These are phyloP conservation scores for Penstemon davidsonii DNA, from an alignment of 257 asterid genomes.

Conservation along the genomic window DNA sequence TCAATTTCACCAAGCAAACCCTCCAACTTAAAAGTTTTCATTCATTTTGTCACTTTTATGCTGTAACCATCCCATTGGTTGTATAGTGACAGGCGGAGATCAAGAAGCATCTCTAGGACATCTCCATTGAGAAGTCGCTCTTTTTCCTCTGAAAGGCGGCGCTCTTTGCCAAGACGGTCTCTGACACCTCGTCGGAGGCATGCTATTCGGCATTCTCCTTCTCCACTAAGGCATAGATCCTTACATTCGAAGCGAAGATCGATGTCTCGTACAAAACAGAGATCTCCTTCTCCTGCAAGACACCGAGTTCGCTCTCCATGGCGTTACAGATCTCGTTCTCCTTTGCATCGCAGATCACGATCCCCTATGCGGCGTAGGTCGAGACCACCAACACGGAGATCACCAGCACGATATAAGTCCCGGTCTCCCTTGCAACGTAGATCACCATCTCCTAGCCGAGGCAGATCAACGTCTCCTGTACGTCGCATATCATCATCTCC, in stretches of 20 bases:
- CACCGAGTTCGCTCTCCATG: background rate
- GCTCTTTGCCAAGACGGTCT: slow-evolving; percentile 54
- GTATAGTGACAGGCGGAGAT: slow-evolving; percentile 54
- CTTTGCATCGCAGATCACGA: slow-evolving; percentile 42
- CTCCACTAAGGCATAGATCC: slow-evolving; percentile 60
- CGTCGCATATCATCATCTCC: slow-evolving; percentile 39
- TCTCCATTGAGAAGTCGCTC: slow-evolving; percentile 58
- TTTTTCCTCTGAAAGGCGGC: slow-evolving; percentile 55
- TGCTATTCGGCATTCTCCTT: slow-evolving; percentile 48
- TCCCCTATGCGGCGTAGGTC: slow-evolving; percentile 32
- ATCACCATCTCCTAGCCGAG: slow-evolving; percentile 37
- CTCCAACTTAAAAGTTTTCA: slow-evolving; percentile 44
- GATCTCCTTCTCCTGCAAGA: slow-evolving; percentile 67
- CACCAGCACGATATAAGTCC: slow-evolving; percentile 34
- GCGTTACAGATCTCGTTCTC: slow-evolving; percentile 50
- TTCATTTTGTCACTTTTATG: slow-evolving; percentile 6
- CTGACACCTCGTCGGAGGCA: slow-evolving; percentile 56
- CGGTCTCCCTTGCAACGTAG: slow-evolving; percentile 35
- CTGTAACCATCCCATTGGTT: slow-evolving; percentile 14
- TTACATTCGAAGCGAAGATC: background rate
- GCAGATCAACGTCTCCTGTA: slow-evolving; percentile 49
- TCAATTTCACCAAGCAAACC: slow-evolving; percentile 59
- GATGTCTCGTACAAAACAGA: slow-evolving; percentile 41
- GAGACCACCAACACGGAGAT: slow-evolving; percentile 28
- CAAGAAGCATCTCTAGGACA: slow-evolving; percentile 61